phyloP scores from a whole-genome alignment of 2,329 filamentous ascomycete species.

The Dissoconium aciculare region DNA sequence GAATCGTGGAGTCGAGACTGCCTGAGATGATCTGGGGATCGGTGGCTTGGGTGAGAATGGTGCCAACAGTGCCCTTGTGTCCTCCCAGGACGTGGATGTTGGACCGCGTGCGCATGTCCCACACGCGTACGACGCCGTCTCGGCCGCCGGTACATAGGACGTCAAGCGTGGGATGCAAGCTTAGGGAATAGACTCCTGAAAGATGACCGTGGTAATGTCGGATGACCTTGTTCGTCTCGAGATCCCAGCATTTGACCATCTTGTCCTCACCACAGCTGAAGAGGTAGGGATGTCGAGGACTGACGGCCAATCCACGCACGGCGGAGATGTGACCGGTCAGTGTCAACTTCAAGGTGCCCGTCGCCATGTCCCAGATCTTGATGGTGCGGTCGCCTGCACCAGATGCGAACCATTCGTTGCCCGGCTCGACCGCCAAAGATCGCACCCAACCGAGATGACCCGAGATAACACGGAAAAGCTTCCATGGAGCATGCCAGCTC shows the following conservation, averaged over 20 bases:
- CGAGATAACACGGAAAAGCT: conserved; percentile 92
- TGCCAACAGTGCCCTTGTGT: conserved; percentile 79
- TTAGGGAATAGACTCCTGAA: conserved; percentile 84
- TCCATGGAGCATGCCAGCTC: conserved; percentile 97
- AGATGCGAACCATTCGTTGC: conserved; percentile 94
- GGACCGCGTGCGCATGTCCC: conserved; percentile 94
- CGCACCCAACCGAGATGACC: conserved; percentile 94
- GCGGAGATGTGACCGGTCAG: conserved; percentile 90
- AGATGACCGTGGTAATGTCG: conserved; percentile 95
- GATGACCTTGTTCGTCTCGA: conserved; percentile 99
- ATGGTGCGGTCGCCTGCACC: conserved; percentile 92
- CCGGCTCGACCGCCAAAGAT: conserved; percentile 76
- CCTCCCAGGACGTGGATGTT: conserved; percentile 89
- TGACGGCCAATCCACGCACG: conserved; percentile 81
- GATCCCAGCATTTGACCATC: conserved; percentile 99
- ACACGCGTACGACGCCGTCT: conserved; percentile 86
- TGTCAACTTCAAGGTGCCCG: conserved; percentile 68
- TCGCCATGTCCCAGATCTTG: conserved; percentile 95
- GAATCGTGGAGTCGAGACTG: conserved; percentile 82
- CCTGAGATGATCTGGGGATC: conserved; percentile 90
- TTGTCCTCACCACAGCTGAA: conserved; percentile 98
- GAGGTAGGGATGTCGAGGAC: conserved; percentile 83
- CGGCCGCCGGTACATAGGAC: conserved; percentile 88
- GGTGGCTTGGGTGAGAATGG: conserved; percentile 83
- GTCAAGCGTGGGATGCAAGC: conserved; percentile 87